These are phyloP conservation scores for Umbilicus rupestris DNA, from an alignment of 164 flowering plant genomes.

Conservation along the genomic window DNA sequence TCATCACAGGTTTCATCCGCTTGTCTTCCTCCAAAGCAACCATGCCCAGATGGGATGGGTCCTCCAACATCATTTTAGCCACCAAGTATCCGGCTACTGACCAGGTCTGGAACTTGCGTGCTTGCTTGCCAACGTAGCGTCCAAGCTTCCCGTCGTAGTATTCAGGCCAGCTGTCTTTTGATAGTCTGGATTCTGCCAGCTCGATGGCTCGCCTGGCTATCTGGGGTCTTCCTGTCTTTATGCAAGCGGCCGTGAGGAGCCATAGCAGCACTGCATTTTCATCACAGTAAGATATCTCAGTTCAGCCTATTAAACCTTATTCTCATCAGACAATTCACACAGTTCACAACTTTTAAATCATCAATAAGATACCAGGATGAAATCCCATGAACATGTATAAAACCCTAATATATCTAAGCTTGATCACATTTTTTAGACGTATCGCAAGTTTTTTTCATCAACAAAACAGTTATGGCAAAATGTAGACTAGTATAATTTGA, in stretches of 20 bases:
- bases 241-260: conserved; percentile 24
- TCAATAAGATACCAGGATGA: no score
- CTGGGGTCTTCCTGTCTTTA: not conserved
- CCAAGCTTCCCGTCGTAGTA: conserved; percentile 9
- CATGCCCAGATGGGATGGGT: conserved; percentile 9
- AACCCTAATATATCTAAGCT: no score
- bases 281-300: no score
- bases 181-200: not conserved
- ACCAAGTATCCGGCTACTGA: conserved; percentile 8
- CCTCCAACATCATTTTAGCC: conserved; percentile 9
- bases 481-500: not conserved
- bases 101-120: conserved; percentile 10
- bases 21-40: conserved; percentile 4
- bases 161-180: conserved; percentile 9
- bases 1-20: conserved; percentile 3
- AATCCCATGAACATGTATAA: no score
- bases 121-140: conserved; percentile 5
- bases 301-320: no score
- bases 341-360: no score
- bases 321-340: no score
- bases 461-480: no score
- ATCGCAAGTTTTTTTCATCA: no score
- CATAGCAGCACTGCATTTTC: conserved; percentile 40
- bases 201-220: conserved; percentile 3
- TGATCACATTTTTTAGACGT: no score